Percentiles rank a stretch among this genome's conserved stretches.
These are phyloP conservation scores for Monocercomonoides exilis DNA, from an alignment of 78 protist species.

Conservation along the genomic window DNA sequence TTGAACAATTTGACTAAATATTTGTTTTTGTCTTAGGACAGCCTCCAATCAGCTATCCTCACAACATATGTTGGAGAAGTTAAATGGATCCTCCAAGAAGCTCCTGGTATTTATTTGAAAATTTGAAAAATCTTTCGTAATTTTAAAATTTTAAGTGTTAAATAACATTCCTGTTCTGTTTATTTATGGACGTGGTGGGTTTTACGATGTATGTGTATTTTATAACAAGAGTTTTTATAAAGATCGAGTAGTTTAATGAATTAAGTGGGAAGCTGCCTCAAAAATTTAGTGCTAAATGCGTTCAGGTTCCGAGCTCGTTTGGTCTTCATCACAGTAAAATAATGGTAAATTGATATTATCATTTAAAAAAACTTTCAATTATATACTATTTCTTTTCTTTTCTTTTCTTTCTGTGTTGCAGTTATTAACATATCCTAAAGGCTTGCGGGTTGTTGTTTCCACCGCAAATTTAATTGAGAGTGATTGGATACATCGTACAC, in stretches of 20 bases:
- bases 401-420: background rate
- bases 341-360: background rate
- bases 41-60: background rate
- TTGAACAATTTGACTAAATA: background rate
- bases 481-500: background rate
- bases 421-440: background rate
- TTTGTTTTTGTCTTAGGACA: too few species aligned
- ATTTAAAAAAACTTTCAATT: too few species aligned
- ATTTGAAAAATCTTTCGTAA: too few species aligned
- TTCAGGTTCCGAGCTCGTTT: background rate
- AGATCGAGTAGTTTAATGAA: too few species aligned
- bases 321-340: background rate
- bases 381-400: background rate
- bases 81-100: background rate
- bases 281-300: too few species aligned
- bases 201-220: background rate
- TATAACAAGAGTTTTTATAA: too few species aligned
- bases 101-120: too few species aligned
- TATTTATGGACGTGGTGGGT: background rate
- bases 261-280: too few species aligned
- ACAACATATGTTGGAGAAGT: background rate
- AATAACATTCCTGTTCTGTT: background rate
- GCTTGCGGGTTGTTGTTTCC: background rate
- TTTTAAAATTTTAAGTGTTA: too few species aligned
- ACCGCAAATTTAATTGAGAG: background rate